phyloP scores from a whole-genome alignment of 148 eudicot genomes.

The Oxyria digyna region DNA sequence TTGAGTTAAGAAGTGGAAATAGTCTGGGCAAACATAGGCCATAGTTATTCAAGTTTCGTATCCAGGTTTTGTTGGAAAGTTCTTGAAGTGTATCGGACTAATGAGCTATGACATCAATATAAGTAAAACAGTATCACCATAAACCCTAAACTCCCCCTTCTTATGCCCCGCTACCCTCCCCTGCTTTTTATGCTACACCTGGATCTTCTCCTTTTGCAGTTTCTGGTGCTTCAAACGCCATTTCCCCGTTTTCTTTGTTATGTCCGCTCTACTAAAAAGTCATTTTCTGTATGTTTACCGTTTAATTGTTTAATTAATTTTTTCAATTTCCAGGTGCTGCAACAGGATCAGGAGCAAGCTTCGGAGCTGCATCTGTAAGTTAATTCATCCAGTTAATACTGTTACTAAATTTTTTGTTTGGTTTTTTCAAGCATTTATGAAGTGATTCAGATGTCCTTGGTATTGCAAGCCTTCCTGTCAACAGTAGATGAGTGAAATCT shows the following conservation, averaged over 20 bases:
- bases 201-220: not conserved
- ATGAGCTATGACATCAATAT: too few species aligned
- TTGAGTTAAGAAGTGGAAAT: too few species aligned
- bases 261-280: not conserved
- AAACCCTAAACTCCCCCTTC: too few species aligned
- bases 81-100: too few species aligned
- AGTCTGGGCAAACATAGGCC: too few species aligned
- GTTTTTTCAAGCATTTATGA: not conserved
- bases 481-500: not conserved
- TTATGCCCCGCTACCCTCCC: too few species aligned
- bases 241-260: not conserved
- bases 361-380: slow-evolving; percentile 56
- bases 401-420: not conserved
- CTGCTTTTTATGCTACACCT: too few species aligned
- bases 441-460: not conserved
- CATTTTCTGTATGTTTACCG: not conserved
- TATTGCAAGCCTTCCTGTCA: not conserved
- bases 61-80: not conserved
- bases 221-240: not conserved
- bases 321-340: slow-evolving; percentile 50
- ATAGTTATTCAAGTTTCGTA: not conserved
- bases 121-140: too few species aligned
- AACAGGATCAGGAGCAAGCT: slow-evolving; percentile 79
- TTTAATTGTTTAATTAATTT: not conserved
- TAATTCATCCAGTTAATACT: not conserved